These are phyloP conservation scores for Quercus tomentella DNA, from an alignment of 331 rosid genomes.

Conservation along the genomic window DNA sequence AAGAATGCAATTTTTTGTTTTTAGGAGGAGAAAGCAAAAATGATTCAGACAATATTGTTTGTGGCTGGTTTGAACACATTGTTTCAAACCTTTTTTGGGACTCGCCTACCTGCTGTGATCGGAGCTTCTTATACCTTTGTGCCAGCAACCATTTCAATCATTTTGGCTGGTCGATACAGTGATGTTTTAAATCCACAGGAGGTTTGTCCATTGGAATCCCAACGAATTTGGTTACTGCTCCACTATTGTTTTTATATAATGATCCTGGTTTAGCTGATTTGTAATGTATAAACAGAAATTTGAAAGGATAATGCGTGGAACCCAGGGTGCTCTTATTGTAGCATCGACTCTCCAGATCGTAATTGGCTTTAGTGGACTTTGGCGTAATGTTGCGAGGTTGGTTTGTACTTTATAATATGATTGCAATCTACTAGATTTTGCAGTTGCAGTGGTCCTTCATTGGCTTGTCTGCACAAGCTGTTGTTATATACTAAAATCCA, in stretches of 20 bases:
- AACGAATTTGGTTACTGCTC: neutral
- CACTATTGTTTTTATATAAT: neutral
- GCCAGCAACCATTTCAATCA: conserved; percentile 87
- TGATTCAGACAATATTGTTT: conserved; percentile 82
- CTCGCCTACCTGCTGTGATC: conserved; percentile 91
- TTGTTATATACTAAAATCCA: neutral
- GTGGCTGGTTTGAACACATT: conserved; percentile 91
- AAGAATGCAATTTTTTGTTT: conserved; percentile 9
- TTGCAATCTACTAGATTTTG: conserved; percentile 1
- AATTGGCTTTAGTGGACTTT: conserved; percentile 93
- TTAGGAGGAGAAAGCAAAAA: conserved; percentile 93
- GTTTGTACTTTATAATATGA: neutral
- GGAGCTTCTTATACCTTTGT: conserved; percentile 92
- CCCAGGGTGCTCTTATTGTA: conserved; percentile 94
- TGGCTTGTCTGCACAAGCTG: neutral
- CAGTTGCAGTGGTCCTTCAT: neutral
- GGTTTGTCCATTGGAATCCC: conserved; percentile 39
- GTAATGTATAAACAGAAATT: conserved; percentile 60
- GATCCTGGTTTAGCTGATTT: conserved; percentile 4
- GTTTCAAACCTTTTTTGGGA: conserved; percentile 77
- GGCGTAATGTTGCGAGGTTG: conserved; percentile 97
- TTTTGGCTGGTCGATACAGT: conserved; percentile 86
- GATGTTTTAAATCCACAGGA: conserved; percentile 75
- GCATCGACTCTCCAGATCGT: conserved; percentile 96
- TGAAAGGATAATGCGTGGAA: conserved; percentile 91